Conservation (phyloP, 176 grass and related monocot genomes). For the Rhynchospora pubera region DNA sequence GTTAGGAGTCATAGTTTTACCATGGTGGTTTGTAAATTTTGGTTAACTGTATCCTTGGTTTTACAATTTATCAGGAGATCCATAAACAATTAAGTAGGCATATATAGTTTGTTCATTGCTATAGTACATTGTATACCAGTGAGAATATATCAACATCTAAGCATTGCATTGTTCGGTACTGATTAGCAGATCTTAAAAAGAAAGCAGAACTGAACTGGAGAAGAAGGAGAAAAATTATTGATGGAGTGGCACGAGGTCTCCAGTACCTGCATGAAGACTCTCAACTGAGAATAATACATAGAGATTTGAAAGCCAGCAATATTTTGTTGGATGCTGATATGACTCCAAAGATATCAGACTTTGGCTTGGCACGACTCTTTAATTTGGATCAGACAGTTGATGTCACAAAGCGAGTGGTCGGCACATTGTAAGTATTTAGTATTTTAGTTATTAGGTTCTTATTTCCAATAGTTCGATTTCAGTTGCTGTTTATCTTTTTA, state of each 20-base stretch:
- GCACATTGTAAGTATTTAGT: constrained; percentile 78
- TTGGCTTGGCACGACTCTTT: constrained; percentile 52
- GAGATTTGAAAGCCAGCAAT: constrained; percentile 36
- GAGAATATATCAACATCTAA: no score
- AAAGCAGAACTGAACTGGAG: constrained; percentile 26
- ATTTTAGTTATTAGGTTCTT: not conserved
- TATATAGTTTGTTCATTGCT: no score
- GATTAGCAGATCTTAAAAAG: constrained; percentile 32
- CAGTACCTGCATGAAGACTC: constrained; percentile 79
- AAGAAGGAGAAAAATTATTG: constrained; percentile 32
- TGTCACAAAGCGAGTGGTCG: constrained; percentile 36
- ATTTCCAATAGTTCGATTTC: not conserved
- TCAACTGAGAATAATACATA: constrained; percentile 45
- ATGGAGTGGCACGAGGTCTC: constrained; percentile 47
- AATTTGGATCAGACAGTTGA: constrained; percentile 33
- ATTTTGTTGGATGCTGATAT: constrained; percentile 31
- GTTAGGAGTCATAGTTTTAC: not conserved
- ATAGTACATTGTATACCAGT: no score
- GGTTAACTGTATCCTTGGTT: no score
- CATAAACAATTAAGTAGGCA: no score
- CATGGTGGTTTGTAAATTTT: no score
- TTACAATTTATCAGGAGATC: no score
- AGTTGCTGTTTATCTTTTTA: not conserved
- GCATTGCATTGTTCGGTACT: no score
- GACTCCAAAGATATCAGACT: constrained; percentile 67